Evolutionary conservation across 768 basidiomycete genomes (phyloP).

Genomic region (Mycena olivaceomarginata): DNA sequence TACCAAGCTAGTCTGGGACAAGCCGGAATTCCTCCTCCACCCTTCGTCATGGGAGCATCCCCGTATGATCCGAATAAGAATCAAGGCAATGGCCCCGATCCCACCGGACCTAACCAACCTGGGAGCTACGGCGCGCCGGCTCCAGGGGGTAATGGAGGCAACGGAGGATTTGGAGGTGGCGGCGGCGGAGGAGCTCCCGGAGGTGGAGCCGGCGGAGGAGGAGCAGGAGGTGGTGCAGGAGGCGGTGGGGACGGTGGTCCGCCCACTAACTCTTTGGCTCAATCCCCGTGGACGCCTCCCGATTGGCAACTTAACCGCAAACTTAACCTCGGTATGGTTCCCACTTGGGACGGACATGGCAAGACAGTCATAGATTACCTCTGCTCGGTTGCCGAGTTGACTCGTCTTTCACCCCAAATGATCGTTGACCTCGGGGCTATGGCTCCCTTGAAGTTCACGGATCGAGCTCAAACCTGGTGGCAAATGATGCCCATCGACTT

Average conservation of each 20-base stretch:
- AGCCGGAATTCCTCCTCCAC: neutral
- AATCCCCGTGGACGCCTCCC: neutral
- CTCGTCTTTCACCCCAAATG: neutral
- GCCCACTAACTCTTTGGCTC: too few species aligned
- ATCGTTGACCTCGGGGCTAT: constrained; percentile 1
- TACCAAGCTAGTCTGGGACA: neutral
- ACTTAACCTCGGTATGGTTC: neutral
- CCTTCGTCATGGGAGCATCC: neutral
- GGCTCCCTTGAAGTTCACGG: constrained; percentile 15
- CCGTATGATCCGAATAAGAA: too few species aligned
- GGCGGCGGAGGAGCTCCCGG: neutral
- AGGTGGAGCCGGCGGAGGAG: neutral
- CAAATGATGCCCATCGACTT: neutral
- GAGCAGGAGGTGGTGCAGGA: neutral
- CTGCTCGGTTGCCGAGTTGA: neutral
- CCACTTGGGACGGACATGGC: neutral
- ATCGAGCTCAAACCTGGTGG: neutral
- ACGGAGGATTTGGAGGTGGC: neutral
- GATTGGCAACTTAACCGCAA: constrained; percentile 11
- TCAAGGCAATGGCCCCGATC: neutral
- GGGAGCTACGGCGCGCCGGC: neutral
- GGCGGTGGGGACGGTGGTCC: neutral
- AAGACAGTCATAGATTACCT: neutral
- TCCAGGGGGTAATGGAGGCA: neutral
- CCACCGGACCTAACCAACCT: neutral